phyloP scores from a whole-genome alignment of 2,329 filamentous ascomycete species.

The Phaeosphaeriaceae sp. region DNA sequence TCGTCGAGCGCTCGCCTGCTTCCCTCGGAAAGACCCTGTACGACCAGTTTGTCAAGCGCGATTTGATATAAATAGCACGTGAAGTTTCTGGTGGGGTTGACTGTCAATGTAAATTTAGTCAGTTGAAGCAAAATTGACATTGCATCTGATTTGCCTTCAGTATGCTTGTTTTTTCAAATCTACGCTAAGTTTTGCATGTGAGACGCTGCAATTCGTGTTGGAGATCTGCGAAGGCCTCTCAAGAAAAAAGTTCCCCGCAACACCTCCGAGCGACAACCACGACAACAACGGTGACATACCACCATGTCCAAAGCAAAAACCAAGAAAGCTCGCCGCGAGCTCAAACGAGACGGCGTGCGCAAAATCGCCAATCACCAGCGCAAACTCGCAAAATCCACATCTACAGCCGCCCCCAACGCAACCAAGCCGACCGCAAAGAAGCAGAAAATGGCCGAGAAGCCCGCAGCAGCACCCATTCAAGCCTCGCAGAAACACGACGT shows the following conservation, averaged over 20 bases:
- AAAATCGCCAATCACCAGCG: slow-evolving; percentile 36
- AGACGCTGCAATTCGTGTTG: not conserved
- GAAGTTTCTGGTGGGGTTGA: slow-evolving; percentile 1
- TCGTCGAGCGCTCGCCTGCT: slow-evolving; percentile 86
- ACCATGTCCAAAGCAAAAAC: slow-evolving; percentile 46
- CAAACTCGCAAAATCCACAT: slow-evolving; percentile 28
- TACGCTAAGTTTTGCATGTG: not conserved
- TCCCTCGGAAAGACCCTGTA: slow-evolving; percentile 91
- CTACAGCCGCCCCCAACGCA: slow-evolving; percentile 11
- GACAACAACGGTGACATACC: slow-evolving; percentile 1
- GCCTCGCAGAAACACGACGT: slow-evolving; percentile 60
- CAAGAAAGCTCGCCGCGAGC: slow-evolving; percentile 41
- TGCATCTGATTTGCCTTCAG: slow-evolving; percentile 13
- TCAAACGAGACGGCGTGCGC: slow-evolving; percentile 40
- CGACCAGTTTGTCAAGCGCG: slow-evolving; percentile 93
- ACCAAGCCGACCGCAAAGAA: slow-evolving; percentile 18
- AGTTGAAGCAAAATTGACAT: slow-evolving; percentile 38
- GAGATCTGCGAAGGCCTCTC: slow-evolving; percentile 8
- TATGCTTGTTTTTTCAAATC: not conserved
- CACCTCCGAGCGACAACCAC: slow-evolving; percentile 11
- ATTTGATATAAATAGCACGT: slow-evolving; percentile 75
- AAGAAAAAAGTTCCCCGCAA: slow-evolving; percentile 30
- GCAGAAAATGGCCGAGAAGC: slow-evolving; percentile 8
- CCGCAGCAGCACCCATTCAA: slow-evolving; percentile 19
- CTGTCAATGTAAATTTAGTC: slow-evolving; percentile 46